phyloP scores from a whole-genome alignment of 1,284 basidiomycete genomes.

The Porogramme epimiltina region DNA sequence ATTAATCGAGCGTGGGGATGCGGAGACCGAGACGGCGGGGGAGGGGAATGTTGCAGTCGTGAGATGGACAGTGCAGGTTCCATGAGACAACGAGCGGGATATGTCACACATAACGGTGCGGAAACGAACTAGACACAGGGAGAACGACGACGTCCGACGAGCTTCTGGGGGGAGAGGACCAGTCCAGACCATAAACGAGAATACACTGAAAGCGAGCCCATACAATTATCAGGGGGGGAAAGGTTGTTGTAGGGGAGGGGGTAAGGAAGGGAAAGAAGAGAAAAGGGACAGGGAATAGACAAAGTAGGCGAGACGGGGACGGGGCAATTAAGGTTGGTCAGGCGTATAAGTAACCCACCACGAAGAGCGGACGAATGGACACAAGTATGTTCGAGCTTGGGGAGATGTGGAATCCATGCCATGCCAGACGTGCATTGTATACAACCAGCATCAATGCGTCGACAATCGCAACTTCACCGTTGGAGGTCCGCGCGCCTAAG shows the following conservation, averaged over 20 bases:
- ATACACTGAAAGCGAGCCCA: slow-evolving; percentile 2
- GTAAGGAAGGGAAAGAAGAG: neutral
- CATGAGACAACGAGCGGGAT: slow-evolving; percentile 4
- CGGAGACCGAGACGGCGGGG: slow-evolving; percentile 2
- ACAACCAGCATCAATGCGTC: neutral
- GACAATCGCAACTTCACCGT: slow-evolving; percentile 30
- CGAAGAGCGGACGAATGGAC: slow-evolving; percentile 16
- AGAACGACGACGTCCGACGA: slow-evolving; percentile 5
- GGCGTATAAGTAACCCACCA: slow-evolving; percentile 8
- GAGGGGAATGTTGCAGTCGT: slow-evolving; percentile 18
- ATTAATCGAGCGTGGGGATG: neutral
- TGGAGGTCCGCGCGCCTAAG: slow-evolving; percentile 47
- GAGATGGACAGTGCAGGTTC: slow-evolving; percentile 11
- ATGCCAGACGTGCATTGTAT: slow-evolving; percentile 5
- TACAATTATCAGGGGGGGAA: slow-evolving; percentile 2
- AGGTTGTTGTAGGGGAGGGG: neutral
- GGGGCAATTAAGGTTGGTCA: slow-evolving; percentile 6
- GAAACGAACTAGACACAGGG: slow-evolving; percentile 8
- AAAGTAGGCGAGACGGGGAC: neutral
- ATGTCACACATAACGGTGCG: slow-evolving; percentile 16
- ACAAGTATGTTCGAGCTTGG: slow-evolving; percentile 14
- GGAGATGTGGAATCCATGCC: slow-evolving; percentile 9
- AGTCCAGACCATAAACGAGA: neutral
- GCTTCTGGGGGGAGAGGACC: neutral
- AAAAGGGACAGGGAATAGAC: neutral